phyloP scores from a whole-genome alignment of 1,284 basidiomycete genomes.

The Boletus hoseneyae region DNA sequence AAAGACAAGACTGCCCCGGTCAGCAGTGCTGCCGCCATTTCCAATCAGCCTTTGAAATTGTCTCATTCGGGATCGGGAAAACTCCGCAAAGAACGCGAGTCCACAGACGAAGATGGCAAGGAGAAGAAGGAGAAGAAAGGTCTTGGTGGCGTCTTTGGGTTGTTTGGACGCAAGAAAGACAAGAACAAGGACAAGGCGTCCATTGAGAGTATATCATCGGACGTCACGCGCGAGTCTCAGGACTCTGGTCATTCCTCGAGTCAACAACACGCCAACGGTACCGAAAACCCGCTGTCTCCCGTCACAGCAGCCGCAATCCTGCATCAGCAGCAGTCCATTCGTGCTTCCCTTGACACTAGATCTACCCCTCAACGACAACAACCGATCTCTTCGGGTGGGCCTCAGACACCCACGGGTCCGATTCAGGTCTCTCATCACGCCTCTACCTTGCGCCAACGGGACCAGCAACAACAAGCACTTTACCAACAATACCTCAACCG shows the following conservation, averaged over 20 bases:
- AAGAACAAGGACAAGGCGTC: constrained; percentile 63
- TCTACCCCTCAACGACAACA: constrained; percentile 28
- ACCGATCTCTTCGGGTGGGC: constrained; percentile 30
- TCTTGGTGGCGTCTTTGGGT: constrained; percentile 56
- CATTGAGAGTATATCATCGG: constrained; percentile 44
- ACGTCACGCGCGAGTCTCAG: constrained; percentile 38
- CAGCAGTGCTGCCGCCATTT: constrained; percentile 37
- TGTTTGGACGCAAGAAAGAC: constrained; percentile 45
- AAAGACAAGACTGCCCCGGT: constrained; percentile 34
- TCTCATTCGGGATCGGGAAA: constrained; percentile 42
- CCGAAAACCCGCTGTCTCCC: constrained; percentile 37
- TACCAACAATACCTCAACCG: constrained; percentile 87
- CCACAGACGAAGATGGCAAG: constrained; percentile 51
- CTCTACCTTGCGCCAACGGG: constrained; percentile 76
- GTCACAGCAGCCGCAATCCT: constrained; percentile 50
- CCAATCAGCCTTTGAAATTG: constrained; percentile 27
- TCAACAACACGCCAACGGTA: constrained; percentile 34
- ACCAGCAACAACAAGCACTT: constrained; percentile 84
- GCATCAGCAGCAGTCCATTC: constrained; percentile 45
- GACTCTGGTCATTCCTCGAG: constrained; percentile 42
- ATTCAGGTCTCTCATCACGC: constrained; percentile 41
- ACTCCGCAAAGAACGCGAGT: constrained; percentile 60
- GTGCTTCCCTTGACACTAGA: constrained; percentile 26
- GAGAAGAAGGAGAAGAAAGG: constrained; percentile 67
- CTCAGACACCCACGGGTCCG: constrained; percentile 36